These are phyloP conservation scores for Lomentospora prolificans DNA, from an alignment of 2,329 filamentous ascomycete genomes.

Conservation along the genomic window DNA sequence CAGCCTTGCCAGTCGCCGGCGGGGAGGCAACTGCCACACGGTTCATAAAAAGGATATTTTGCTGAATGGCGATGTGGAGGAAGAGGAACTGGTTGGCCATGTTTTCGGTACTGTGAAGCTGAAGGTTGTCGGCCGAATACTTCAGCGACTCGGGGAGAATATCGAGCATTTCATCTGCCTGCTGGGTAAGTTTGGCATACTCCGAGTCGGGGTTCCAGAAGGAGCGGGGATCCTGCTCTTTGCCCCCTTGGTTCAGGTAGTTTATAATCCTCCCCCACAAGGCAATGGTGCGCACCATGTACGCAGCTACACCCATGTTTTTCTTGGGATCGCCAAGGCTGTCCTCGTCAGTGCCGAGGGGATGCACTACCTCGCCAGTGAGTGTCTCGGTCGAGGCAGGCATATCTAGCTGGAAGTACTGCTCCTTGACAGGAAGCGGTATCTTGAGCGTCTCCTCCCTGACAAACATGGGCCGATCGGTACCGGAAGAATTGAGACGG, in stretches of 20 bases:
- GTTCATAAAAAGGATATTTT: constrained; percentile 83
- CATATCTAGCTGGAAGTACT: constrained; percentile 83
- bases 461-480: constrained; percentile 83
- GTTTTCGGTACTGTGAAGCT: constrained; percentile 72
- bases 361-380: constrained; percentile 57
- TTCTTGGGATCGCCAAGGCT: constrained; percentile 57
- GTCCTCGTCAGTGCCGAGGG: constrained; percentile 51
- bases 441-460: constrained; percentile 83
- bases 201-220: constrained; percentile 78
- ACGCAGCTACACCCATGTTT: constrained; percentile 92
- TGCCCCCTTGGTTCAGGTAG: constrained; percentile 84
- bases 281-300: constrained; percentile 75
- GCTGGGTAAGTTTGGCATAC: constrained; percentile 59
- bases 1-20: constrained; percentile 41
- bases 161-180: constrained; percentile 60
- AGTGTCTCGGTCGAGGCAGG: constrained; percentile 78
- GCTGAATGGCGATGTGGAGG: constrained; percentile 80
- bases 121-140: constrained; percentile 74
- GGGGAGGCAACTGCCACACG: constrained; percentile 67
- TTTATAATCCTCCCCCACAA: constrained; percentile 85
- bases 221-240: constrained; percentile 62
- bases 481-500: constrained; percentile 91
- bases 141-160: constrained; percentile 61
- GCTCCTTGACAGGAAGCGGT: constrained; percentile 83
- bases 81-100: constrained; percentile 89